Conservation (phyloP, 352 stramenopile species). For the Pythium dissimile region DNA sequence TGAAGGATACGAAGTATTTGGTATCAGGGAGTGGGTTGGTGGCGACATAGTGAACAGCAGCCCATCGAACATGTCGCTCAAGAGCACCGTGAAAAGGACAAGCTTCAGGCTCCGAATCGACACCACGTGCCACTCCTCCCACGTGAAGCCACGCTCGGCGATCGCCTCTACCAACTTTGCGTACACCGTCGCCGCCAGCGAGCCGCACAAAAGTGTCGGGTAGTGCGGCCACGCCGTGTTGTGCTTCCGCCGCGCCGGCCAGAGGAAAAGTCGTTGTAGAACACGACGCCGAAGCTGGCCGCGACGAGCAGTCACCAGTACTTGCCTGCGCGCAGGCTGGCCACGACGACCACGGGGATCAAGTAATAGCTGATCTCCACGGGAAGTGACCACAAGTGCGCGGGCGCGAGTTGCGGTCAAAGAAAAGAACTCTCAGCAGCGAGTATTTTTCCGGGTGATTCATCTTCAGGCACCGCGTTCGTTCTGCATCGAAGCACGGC, state of each 20-base stretch:
- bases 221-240: slow-evolving; percentile 22
- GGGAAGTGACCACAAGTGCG: too few species aligned
- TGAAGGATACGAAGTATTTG: background rate
- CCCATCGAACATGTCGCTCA: slow-evolving; percentile 34
- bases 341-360: too few species aligned
- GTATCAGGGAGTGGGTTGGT: slow-evolving; percentile 6
- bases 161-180: slow-evolving; percentile 26
- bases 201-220: slow-evolving; percentile 38
- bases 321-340: too few species aligned
- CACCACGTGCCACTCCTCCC: slow-evolving; percentile 16
- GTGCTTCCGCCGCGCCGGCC: background rate
- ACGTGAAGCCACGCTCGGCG: slow-evolving; percentile 27
- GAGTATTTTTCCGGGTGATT: slow-evolving; percentile 22
- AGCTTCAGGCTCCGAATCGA: slow-evolving; percentile 24
- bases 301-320: too few species aligned
- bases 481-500: slow-evolving; percentile 27
- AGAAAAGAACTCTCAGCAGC: slow-evolving; percentile 35
- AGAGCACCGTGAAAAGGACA: slow-evolving; percentile 16
- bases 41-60: slow-evolving; percentile 38
- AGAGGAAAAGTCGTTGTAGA: too few species aligned
- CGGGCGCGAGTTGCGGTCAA: too few species aligned
- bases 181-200: slow-evolving; percentile 38
- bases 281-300: too few species aligned
- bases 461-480: slow-evolving; percentile 23
- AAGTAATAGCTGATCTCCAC: too few species aligned